Evolutionary conservation across 2,329 filamentous ascomycete genomes (phyloP).

Genomic region (Pyrenophora seminiperda): DNA sequence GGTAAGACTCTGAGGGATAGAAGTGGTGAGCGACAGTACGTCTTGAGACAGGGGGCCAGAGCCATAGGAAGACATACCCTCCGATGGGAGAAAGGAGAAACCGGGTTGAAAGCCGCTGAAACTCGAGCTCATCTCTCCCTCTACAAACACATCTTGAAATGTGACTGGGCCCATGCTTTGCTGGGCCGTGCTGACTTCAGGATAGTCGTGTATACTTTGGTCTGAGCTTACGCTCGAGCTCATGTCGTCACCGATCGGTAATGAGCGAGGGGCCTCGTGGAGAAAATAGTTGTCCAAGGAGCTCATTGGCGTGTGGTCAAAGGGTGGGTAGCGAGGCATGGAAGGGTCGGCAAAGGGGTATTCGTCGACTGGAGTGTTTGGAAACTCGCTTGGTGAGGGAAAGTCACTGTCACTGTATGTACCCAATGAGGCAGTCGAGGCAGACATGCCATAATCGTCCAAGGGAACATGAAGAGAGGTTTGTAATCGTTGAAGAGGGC

Average conservation of each 20-base stretch:
- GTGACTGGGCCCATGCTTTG: constrained; percentile 44
- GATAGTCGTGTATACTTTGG: constrained; percentile 52
- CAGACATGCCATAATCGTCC: constrained; percentile 51
- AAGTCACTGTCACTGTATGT: constrained; percentile 57
- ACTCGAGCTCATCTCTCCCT: constrained; percentile 48
- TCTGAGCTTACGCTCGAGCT: constrained; percentile 55
- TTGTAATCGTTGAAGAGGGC: constrained; percentile 51
- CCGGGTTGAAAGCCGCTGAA: constrained; percentile 46
- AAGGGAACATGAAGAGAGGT: constrained; percentile 49
- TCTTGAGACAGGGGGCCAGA: constrained; percentile 46
- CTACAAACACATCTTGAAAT: constrained; percentile 47
- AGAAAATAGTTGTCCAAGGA: constrained; percentile 48
- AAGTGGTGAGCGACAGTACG: constrained; percentile 48
- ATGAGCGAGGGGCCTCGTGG: constrained; percentile 43
- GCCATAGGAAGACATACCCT: constrained; percentile 50
- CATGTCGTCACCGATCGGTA: constrained; percentile 49
- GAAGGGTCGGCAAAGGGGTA: constrained; percentile 49
- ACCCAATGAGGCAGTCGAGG: constrained; percentile 53
- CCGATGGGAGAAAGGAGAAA: constrained; percentile 49
- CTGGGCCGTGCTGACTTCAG: constrained; percentile 46
- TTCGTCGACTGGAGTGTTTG: constrained; percentile 54
- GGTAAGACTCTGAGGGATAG: constrained; percentile 53
- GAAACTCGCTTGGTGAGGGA: constrained; percentile 54
- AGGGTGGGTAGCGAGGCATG: constrained; percentile 43
- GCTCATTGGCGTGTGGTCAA: constrained; percentile 44